Base-by-base conservation (phyloP, 805 yeast species). In the Kurtzmaniella cleridarum region DNA sequence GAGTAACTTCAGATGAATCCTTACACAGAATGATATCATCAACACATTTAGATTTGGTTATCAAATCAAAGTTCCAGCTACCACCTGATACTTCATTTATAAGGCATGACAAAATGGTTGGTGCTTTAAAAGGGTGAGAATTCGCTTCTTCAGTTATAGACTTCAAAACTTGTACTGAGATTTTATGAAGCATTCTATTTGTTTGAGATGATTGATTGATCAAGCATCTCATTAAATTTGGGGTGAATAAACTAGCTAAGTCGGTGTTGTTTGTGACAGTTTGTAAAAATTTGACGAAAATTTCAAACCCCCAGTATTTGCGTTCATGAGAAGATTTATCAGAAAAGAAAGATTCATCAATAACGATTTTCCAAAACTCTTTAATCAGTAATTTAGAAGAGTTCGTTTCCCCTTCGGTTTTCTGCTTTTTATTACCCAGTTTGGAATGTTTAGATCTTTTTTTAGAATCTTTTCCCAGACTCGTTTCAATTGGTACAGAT, bases 271-370 rank as follows among this genome's bases (percentile, higher is more conserved):
- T 43, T 3, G 49, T 38, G 4, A 62, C 44, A 2, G 40, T 31
- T 2, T 36, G 40, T 31, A 81, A 54, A 40, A 79, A 69, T 37
- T 70, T 64, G 31, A 62, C 69, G 44, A 90, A 78, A 9, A 89
- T 73, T 48, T 84, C 84, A 50, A 90, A 78, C 0, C 96, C 98
- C 75, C 87, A 76, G 58, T 73, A 85, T 57, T 90, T 91, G 41
- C 96, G 71, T 57, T 90, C 97, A 26, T 81, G 76, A 1, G 96
- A 88, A 0, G 96, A 71, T 46, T 81, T 78, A 28, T 77, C 78
- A 4, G 85, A 69, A 49, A 91, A 90, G 43, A 85, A 76, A 3
- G 84, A 74, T 50, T 88, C 93, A 54, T 91, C 97, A 12, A 91
- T 75, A 5, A 79, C 80, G 3, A 72, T 66, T 48, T 78, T 76